Conservation (phyloP, 192 early-diverging fungal species). For the Jimgerdemannia flammicorona region DNA sequence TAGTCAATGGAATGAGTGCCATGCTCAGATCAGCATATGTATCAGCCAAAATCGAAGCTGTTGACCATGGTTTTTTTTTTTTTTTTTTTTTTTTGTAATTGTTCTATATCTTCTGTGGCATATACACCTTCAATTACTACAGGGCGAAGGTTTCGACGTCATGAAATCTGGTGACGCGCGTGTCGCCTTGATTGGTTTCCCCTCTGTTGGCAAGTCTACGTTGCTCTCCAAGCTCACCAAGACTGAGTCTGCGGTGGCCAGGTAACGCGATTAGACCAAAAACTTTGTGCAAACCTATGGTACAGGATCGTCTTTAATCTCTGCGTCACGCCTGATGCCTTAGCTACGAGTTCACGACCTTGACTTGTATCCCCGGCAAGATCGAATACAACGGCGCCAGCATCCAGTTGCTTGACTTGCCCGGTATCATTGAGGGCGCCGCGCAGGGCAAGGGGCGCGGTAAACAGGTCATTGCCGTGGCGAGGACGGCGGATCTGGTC, state of each 20-base stretch:
- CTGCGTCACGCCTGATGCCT: no score
- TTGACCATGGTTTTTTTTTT: neutral
- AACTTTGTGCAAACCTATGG: neutral
- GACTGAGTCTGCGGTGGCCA: slow-evolving; percentile 82
- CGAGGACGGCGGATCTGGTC: slow-evolving; percentile 93
- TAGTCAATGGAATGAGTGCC: no score
- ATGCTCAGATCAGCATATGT: no score
- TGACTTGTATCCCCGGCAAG: slow-evolving; percentile 94
- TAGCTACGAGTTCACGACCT: slow-evolving; percentile 91
- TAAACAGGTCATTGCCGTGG: slow-evolving; percentile 95
- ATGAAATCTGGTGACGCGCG: slow-evolving; percentile 96
- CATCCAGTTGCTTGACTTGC: slow-evolving; percentile 97
- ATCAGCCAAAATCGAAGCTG: slow-evolving; percentile 25
- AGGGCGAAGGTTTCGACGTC: slow-evolving; percentile 96
- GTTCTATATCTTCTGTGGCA: neutral
- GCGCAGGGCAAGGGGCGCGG: slow-evolving; percentile 97
- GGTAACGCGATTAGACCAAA: neutral
- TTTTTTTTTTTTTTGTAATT: slow-evolving; percentile 18
- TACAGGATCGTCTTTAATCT: no score
- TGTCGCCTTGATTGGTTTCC: slow-evolving; percentile 94
- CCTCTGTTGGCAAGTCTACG: slow-evolving; percentile 99
- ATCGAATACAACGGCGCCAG: slow-evolving; percentile 93
- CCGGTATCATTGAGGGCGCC: slow-evolving; percentile 98
- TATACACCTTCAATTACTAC: neutral
- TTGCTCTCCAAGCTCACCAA: slow-evolving; percentile 88